Conservation (phyloP, 2,329 filamentous ascomycete species). For the Colletotrichum tamarilloi region DNA sequence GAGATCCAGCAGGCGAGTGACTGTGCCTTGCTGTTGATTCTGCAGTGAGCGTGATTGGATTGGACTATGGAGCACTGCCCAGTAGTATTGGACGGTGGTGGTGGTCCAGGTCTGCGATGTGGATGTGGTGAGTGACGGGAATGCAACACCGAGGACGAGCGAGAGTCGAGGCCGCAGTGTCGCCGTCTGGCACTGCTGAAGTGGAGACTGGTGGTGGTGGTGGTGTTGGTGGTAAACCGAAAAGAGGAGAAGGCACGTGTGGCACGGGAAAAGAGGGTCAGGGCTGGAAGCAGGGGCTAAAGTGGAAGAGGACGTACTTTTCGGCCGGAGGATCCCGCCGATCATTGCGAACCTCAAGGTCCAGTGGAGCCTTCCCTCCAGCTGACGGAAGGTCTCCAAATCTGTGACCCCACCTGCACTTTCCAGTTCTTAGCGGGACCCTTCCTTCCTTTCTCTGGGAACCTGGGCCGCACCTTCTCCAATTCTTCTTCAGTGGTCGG, state of each 20-base stretch:
- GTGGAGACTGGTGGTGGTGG: neutral
- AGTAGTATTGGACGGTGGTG: neutral
- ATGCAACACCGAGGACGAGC: slow-evolving; percentile 20
- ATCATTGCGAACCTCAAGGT: slow-evolving; percentile 11
- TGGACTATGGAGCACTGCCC: neutral
- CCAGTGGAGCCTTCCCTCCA: too few species aligned
- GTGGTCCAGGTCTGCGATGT: neutral
- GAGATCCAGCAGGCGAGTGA: slow-evolving; percentile 18
- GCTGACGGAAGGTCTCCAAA: neutral
- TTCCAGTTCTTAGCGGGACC: too few species aligned
- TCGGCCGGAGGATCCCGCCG: slow-evolving; percentile 13
- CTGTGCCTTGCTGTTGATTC: slow-evolving; percentile 6
- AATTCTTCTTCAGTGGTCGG: slow-evolving; percentile 17
- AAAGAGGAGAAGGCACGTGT: neutral
- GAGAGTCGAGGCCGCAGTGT: neutral
- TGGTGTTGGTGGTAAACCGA: neutral
- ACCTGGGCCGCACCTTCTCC: neutral
- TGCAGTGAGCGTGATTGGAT: neutral
- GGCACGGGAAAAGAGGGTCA: slow-evolving; percentile 3
- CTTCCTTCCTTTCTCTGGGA: too few species aligned
- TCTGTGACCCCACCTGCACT: neutral
- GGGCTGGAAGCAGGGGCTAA: neutral
- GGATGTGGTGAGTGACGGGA: neutral
- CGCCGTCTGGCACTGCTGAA: neutral
- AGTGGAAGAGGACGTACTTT: neutral